Conservation (phyloP, 2,329 filamentous ascomycete genomes). For the Geosmithia morbida region DNA sequence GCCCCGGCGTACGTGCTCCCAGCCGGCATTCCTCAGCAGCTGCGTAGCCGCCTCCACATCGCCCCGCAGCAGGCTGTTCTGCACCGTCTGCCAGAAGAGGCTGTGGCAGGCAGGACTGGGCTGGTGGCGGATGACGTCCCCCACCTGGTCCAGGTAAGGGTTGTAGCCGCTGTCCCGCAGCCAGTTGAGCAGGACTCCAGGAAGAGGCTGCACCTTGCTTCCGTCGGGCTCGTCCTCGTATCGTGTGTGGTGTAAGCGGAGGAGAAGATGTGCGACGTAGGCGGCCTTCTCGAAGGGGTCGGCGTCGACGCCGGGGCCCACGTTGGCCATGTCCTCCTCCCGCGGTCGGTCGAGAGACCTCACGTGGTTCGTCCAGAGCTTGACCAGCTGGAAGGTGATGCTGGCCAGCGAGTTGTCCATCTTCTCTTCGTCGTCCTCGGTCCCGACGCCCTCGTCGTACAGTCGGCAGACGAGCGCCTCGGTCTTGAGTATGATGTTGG, state of each 20-base stretch:
- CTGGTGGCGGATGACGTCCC: constrained; percentile 45
- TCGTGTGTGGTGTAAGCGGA: constrained; percentile 62
- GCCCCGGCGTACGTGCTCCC: constrained; percentile 60
- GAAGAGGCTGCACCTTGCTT: constrained; percentile 40
- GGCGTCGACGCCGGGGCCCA: constrained; percentile 49
- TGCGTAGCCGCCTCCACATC: constrained; percentile 52
- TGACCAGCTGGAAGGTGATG: constrained; percentile 34
- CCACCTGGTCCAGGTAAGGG: constrained; percentile 52
- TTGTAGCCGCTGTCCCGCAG: constrained; percentile 56
- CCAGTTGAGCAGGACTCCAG: constrained; percentile 74
- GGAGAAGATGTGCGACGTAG: constrained; percentile 62
- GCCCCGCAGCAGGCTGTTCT: constrained; percentile 59
- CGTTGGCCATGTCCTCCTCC: constrained; percentile 41
- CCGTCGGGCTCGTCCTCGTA: constrained; percentile 21
- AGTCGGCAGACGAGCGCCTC: constrained; percentile 55
- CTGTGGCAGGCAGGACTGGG: constrained; percentile 64
- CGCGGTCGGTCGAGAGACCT: constrained; percentile 13
- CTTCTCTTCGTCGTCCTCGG: constrained; percentile 38
- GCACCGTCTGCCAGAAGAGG: constrained; percentile 78
- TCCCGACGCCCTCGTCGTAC: constrained; percentile 46
- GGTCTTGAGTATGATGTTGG: constrained; percentile 58
- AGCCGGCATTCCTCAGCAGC: constrained; percentile 61
- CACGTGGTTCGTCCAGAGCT: constrained; percentile 41
- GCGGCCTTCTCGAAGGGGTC: constrained; percentile 60
- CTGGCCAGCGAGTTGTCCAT: constrained; percentile 41